Conservation (phyloP, 1,284 basidiomycete species). For the Sparassis latifolia region DNA sequence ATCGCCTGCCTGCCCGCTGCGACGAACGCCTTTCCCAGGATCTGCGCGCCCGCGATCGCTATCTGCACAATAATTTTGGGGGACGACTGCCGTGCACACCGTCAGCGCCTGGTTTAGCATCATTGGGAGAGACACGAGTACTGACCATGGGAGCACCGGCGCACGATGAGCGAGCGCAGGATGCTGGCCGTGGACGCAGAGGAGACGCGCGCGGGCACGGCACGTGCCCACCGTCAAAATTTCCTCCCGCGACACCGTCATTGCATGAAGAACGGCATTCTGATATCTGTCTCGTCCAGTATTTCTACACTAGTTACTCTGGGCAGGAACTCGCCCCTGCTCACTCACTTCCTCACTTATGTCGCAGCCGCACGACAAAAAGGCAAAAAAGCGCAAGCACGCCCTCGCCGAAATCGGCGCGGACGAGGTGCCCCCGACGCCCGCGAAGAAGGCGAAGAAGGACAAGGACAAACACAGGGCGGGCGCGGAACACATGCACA, state of each 20-base stretch:
- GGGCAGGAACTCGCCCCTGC: too few species aligned
- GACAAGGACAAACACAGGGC: slow-evolving; percentile 27
- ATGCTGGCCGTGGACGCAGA: too few species aligned
- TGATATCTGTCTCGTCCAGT: too few species aligned
- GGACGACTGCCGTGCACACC: slow-evolving; percentile 43
- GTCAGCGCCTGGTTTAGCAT: not conserved
- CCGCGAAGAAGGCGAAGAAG: slow-evolving; percentile 22
- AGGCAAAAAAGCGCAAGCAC: slow-evolving; percentile 51
- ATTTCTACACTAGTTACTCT: too few species aligned
- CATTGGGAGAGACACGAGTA: not conserved
- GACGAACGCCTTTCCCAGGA: slow-evolving; percentile 86
- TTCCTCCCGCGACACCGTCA: slow-evolving; percentile 2
- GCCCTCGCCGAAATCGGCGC: slow-evolving; percentile 20
- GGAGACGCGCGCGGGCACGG: slow-evolving; percentile 2
- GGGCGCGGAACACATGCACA: slow-evolving; percentile 10
- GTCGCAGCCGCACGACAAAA: slow-evolving; percentile 23
- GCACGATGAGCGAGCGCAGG: too few species aligned
- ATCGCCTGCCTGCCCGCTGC: slow-evolving; percentile 92
- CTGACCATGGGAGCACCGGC: too few species aligned
- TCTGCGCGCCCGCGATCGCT: slow-evolving; percentile 72
- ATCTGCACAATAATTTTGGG: slow-evolving; percentile 81
- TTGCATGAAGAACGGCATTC: not conserved
- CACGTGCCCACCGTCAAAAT: slow-evolving; percentile 2
- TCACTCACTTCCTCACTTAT: slow-evolving; percentile 4
- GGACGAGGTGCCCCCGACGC: slow-evolving; percentile 20